phyloP scores from a whole-genome alignment of 2,329 filamentous ascomycete genomes.

The Microcyclosporella mali region DNA sequence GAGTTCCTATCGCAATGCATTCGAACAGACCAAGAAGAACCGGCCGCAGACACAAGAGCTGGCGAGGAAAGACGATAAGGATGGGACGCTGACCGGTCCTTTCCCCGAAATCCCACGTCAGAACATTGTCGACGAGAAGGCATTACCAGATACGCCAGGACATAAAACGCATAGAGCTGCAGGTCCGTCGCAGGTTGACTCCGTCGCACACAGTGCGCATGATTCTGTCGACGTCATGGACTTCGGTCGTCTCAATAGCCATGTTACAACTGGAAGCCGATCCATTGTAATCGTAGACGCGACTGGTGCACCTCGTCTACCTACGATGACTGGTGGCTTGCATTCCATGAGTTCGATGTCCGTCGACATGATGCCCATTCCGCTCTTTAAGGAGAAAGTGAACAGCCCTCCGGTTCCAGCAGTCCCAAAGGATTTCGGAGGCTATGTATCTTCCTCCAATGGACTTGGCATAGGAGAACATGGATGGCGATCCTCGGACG shows the following conservation, averaged over 20 bases:
- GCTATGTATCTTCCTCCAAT: neutral
- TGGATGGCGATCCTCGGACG: conserved; percentile 11
- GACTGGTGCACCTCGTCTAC: conserved; percentile 47
- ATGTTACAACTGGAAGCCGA: conserved; percentile 72
- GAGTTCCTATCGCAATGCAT: conserved; percentile 23
- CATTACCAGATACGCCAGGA: neutral
- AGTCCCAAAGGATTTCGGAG: conserved; percentile 4
- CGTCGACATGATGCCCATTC: conserved; percentile 21
- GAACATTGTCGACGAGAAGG: no score
- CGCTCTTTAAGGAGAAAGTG: conserved; percentile 19
- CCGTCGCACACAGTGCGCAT: conserved; percentile 3
- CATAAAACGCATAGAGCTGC: conserved; percentile 3
- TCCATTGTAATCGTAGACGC: conserved; percentile 83
- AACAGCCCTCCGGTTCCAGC: conserved; percentile 7
- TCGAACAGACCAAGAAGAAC: conserved; percentile 5
- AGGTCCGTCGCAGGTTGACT: neutral
- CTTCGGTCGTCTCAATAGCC: conserved; percentile 18
- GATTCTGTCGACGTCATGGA: conserved; percentile 16
- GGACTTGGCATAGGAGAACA: neutral
- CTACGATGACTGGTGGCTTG: conserved; percentile 19
- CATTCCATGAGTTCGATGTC: conserved; percentile 25
- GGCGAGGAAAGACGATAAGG: no score
- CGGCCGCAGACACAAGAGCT: neutral
- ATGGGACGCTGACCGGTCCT: no score
- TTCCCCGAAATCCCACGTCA: no score